Percentiles rank a stretch among this genome's conserved stretches.
phyloP scores from a whole-genome alignment of 1,139 yeast species.

The Pneumocystis oryctolagi region DNA sequence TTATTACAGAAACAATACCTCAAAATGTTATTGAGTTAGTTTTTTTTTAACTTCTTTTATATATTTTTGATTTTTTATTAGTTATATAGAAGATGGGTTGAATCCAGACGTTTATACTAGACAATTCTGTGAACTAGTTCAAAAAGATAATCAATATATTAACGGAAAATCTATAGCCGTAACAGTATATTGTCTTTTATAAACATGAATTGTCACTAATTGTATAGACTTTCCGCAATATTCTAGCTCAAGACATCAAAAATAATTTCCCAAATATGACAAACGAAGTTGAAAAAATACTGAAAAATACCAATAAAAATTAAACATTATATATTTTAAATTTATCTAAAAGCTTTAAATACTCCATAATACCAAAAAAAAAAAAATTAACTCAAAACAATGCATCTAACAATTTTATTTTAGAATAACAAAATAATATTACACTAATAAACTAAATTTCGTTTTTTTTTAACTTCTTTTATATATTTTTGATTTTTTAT shows the following conservation, averaged over 20 bases:
- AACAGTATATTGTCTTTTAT: neutral
- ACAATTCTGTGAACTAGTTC: constrained; percentile 85
- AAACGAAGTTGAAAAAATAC: constrained; percentile 37
- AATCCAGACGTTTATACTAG: constrained; percentile 94
- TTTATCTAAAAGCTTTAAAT: neutral
- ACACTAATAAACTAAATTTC: neutral
- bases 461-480: neutral
- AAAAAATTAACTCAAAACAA: neutral
- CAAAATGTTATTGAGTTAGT: neutral
- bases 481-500: neutral
- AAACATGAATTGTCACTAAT: neutral
- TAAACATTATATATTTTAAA: neutral
- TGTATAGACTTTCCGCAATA: constrained; percentile 32
- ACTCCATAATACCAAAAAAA: neutral
- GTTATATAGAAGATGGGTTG: constrained; percentile 78
- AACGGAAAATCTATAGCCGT: constrained; percentile 50
- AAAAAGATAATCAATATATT: constrained; percentile 72
- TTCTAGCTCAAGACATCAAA: constrained; percentile 51
- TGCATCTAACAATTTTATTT: neutral
- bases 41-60: neutral
- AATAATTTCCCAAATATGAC: constrained; percentile 66
- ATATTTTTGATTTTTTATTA: neutral
- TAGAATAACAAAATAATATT: neutral
- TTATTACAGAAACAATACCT: neutral
- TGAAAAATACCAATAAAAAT: neutral